phyloP scores from a whole-genome alignment of 2,329 filamentous ascomycete genomes.

The Chalaropsis ovoidea region DNA sequence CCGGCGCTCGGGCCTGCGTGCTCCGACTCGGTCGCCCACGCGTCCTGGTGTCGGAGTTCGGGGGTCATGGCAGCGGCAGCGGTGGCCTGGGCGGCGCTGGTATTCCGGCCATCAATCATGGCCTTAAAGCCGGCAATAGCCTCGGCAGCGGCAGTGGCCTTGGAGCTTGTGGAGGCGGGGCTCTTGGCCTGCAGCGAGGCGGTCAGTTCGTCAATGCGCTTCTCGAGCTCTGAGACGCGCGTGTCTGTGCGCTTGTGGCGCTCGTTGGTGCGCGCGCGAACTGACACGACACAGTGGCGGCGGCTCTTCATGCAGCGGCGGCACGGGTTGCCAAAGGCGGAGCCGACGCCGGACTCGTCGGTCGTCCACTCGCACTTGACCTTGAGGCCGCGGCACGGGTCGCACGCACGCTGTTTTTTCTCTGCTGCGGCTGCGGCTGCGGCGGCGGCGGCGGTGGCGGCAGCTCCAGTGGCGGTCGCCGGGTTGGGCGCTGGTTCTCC shows the following conservation, averaged over 20 bases:
- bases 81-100: conserved; percentile 5
- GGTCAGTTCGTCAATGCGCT: conserved; percentile 82
- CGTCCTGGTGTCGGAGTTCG: conserved; percentile 31
- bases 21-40: conserved; percentile 26
- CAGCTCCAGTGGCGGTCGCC: neutral
- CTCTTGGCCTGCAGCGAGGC: conserved; percentile 57
- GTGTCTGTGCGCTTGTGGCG: conserved; percentile 87
- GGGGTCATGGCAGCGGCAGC: conserved; percentile 13
- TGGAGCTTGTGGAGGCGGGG: conserved; percentile 23
- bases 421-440: conserved; percentile 37
- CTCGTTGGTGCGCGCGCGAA: conserved; percentile 53
- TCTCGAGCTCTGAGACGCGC: conserved; percentile 79
- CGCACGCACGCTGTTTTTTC: conserved; percentile 62
- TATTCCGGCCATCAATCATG: conserved; percentile 27
- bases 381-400: conserved; percentile 65
- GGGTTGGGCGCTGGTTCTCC: neutral
- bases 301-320: conserved; percentile 71
- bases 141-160: conserved; percentile 28
- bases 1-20: neutral
- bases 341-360: conserved; percentile 33
- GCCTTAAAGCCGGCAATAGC: conserved; percentile 25
- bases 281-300: conserved; percentile 66
- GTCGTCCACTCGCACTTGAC: conserved; percentile 76
- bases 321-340: conserved; percentile 49
- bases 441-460: conserved; percentile 16